A percentile compares a stretch with the other conserved stretches of the same genome.
Conservation (phyloP, 2,329 filamentous ascomycete species). For the Fusarium praegraminearum region DNA sequence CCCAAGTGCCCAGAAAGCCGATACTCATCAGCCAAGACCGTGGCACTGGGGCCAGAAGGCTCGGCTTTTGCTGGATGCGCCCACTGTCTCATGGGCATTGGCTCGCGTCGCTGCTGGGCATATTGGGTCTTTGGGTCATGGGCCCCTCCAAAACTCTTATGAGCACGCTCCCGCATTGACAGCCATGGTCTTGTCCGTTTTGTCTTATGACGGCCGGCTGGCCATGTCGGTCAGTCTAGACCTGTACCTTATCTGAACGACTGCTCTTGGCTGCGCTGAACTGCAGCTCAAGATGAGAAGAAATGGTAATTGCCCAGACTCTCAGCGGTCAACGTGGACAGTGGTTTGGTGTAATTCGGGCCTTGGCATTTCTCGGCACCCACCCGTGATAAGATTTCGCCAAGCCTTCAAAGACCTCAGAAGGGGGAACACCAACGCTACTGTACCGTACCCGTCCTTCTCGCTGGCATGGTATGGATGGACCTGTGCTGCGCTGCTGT, state of each 20-base stretch:
- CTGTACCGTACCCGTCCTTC: conserved; percentile 39
- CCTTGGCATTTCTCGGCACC: conserved; percentile 51
- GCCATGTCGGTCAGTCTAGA: conserved; percentile 15
- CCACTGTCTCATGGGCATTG: conserved; percentile 36
- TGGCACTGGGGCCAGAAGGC: conserved; percentile 42
- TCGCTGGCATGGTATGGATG: conserved; percentile 39
- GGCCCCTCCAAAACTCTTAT: conserved; percentile 12
- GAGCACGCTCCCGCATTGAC: conserved; percentile 17
- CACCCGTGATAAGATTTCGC: conserved; percentile 51
- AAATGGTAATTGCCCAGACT: conserved; percentile 41
- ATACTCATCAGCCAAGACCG: conserved; percentile 46
- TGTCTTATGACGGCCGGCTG: conserved; percentile 20
- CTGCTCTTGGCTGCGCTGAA: conserved; percentile 7
- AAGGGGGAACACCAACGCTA: conserved; percentile 49
- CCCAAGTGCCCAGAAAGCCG: conserved; percentile 39
- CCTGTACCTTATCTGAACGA: conserved; percentile 18
- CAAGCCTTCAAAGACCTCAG: conserved; percentile 50
- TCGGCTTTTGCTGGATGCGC: conserved; percentile 33
- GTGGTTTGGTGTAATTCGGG: conserved; percentile 46
- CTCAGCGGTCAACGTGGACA: conserved; percentile 48
- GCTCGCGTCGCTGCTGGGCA: conserved; percentile 31
- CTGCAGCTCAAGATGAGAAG: conserved; percentile 4
- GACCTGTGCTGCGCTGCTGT: conserved; percentile 35
- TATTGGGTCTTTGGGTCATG: conserved; percentile 29
- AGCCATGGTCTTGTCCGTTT: conserved; percentile 15